A percentile compares a stretch with the other conserved stretches of the same genome.
phyloP scores from a whole-genome alignment of 2,329 filamentous ascomycete species.

The Stemphylium lycopersici region DNA sequence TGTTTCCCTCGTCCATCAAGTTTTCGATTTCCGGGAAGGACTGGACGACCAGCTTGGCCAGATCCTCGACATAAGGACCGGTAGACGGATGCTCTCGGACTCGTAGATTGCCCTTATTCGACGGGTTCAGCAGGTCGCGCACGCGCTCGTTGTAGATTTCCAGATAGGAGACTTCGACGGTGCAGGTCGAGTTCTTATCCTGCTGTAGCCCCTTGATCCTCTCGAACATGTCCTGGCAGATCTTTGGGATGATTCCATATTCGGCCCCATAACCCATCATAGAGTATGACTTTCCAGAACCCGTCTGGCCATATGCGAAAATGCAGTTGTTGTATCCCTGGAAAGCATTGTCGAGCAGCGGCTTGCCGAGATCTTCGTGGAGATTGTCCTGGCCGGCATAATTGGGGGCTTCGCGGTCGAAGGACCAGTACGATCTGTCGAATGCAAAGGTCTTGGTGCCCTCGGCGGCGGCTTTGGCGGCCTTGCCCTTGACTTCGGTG shows the following conservation, averaged over 20 bases:
- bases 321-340: conserved; percentile 99
- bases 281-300: conserved; percentile 97
- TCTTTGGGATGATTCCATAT: conserved; percentile 91
- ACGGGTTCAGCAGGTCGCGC: conserved; percentile 90
- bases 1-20: conserved; percentile 99
- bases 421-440: conserved; percentile 98
- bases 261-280: conserved; percentile 99
- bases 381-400: conserved; percentile 91
- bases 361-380: conserved; percentile 85
- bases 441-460: conserved; percentile 90
- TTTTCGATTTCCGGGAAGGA: conserved; percentile 96
- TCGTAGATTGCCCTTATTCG: conserved; percentile 94
- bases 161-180: conserved; percentile 96
- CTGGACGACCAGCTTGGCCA: conserved; percentile 91
- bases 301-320: conserved; percentile 97
- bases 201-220: conserved; percentile 74
- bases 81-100: conserved; percentile 97
- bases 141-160: conserved; percentile 99
- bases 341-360: conserved; percentile 96
- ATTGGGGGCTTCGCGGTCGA: conserved; percentile 77
- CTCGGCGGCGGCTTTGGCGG: conserved; percentile 66
- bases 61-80: conserved; percentile 95
- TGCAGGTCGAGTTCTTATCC: conserved; percentile 82
- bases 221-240: conserved; percentile 97
- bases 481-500: conserved; percentile 65